A percentile compares a stretch with the other conserved stretches of the same genome.
Conservation (phyloP, 1,139 yeast species). For the Blastobotrys malaysiensis region DNA sequence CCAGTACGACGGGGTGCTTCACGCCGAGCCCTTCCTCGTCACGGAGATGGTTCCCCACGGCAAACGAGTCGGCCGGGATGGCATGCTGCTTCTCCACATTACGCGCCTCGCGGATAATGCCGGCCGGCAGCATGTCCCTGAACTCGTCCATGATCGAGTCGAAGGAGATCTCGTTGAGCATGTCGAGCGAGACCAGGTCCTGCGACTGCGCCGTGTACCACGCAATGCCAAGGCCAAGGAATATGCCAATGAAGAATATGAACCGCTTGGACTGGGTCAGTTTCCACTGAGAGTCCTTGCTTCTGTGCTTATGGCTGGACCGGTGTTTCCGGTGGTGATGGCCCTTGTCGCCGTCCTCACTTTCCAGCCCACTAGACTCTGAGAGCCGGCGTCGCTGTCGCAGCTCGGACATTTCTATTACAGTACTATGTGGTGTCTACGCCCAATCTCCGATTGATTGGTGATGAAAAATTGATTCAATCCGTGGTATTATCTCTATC, state of each 20-base stretch:
- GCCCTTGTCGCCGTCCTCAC: not conserved
- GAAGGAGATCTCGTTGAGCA: constrained; percentile 54
- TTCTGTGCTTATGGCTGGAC: not conserved
- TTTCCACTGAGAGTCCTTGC: constrained; percentile 14
- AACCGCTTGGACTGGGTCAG: constrained; percentile 27
- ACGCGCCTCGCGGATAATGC: constrained; percentile 54
- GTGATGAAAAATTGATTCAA: too few relatives aligned
- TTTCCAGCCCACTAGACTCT: not conserved
- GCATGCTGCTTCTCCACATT: constrained; percentile 43
- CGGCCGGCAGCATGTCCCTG: constrained; percentile 49
- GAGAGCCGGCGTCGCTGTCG: not conserved
- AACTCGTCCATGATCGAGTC: constrained; percentile 35
- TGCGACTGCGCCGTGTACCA: constrained; percentile 55
- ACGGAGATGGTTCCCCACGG: constrained; percentile 70
- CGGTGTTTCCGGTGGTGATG: not conserved
- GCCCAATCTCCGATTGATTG: not conserved
- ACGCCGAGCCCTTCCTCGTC: constrained; percentile 48
- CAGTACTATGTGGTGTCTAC: too few relatives aligned
- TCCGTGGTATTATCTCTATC: too few relatives aligned
- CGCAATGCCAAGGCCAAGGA: constrained; percentile 64
- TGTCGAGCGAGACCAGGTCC: constrained; percentile 39
- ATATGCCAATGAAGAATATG: constrained; percentile 51
- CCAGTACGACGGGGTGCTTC: constrained; percentile 78
- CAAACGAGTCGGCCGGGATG: constrained; percentile 60
- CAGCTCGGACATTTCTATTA: not conserved